Evolutionary conservation across 2,329 filamentous ascomycete species (phyloP).

Genomic region (Huntiella moniliformis): DNA sequence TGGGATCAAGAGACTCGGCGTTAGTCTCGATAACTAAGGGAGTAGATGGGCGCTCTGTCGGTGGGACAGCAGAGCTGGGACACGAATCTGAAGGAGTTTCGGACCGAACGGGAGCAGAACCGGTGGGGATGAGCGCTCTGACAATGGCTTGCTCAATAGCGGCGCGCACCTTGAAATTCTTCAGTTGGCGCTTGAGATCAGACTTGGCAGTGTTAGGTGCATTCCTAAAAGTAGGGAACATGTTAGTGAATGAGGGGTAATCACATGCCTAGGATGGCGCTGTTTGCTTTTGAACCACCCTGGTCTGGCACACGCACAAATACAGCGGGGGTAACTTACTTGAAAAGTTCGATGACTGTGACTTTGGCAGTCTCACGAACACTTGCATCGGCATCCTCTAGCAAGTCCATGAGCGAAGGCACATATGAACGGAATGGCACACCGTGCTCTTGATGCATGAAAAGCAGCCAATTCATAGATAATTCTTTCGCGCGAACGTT

Average conservation of each 20-base stretch:
- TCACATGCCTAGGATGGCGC: not conserved
- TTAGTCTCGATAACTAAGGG: constrained; percentile 41
- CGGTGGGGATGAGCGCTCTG: constrained; percentile 44
- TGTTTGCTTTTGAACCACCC: not conserved
- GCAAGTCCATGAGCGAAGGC: constrained; percentile 60
- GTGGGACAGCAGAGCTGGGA: constrained; percentile 23
- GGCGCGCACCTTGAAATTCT: constrained; percentile 66
- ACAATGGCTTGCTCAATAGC: constrained; percentile 71
- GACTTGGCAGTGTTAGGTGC: constrained; percentile 71
- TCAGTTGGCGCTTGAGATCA: constrained; percentile 72
- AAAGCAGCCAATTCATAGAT: constrained; percentile 64
- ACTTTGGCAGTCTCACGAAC: constrained; percentile 71
- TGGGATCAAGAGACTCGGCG: constrained; percentile 53
- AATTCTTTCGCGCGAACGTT: constrained; percentile 72
- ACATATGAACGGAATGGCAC: constrained; percentile 73
- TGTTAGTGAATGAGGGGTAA: constrained; percentile 1
- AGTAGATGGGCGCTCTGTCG: constrained; percentile 35
- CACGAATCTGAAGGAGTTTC: constrained; percentile 22
- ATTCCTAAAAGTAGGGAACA: constrained; percentile 27
- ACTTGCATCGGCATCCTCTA: constrained; percentile 77
- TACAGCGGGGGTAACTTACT: constrained; percentile 26
- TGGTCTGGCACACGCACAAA: not conserved
- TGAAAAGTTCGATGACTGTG: constrained; percentile 73
- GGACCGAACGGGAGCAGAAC: constrained; percentile 20
- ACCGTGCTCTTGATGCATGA: constrained; percentile 67